A percentile compares a stretch with the other conserved stretches of the same genome.
Conservation (phyloP, 140 eudicot genomes). For the Stevia rebaudiana region DNA sequence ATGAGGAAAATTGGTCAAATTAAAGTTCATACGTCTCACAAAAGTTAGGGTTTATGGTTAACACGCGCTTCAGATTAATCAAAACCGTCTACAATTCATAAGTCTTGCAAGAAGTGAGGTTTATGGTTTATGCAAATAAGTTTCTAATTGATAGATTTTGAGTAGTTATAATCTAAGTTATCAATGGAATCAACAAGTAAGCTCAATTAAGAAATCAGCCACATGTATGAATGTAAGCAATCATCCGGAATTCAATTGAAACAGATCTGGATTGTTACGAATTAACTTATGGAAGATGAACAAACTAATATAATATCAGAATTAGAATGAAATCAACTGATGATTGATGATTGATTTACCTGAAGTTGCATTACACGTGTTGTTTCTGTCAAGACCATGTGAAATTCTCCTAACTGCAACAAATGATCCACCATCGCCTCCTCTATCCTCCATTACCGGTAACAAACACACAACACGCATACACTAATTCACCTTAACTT, state of each 20-base stretch:
- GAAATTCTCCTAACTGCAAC: slow-evolving; percentile 92
- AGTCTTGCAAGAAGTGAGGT: background rate
- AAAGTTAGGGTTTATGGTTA: background rate
- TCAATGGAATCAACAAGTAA: background rate
- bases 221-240: slow-evolving; percentile 1
- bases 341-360: slow-evolving; percentile 41
- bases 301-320: background rate
- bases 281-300: background rate
- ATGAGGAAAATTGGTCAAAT: slow-evolving; percentile 12
- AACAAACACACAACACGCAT: slow-evolving; percentile 7
- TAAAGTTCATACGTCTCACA: slow-evolving; percentile 10
- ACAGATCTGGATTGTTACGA: slow-evolving; percentile 36
- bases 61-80: background rate
- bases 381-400: slow-evolving; percentile 69
- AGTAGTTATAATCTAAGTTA: background rate
- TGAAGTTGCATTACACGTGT: slow-evolving; percentile 55
- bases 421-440: slow-evolving; percentile 63
- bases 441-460: slow-evolving; percentile 72
- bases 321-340: background rate
- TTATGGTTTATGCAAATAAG: background rate
- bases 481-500: slow-evolving; percentile 25
- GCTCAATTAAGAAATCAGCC: slow-evolving; percentile 34
- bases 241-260: slow-evolving; percentile 16
- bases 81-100: background rate
- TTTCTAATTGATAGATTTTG: background rate